Base-by-base conservation (phyloP, 2,329 filamentous ascomycete species). In the Podosphaera leucotricha region DNA sequence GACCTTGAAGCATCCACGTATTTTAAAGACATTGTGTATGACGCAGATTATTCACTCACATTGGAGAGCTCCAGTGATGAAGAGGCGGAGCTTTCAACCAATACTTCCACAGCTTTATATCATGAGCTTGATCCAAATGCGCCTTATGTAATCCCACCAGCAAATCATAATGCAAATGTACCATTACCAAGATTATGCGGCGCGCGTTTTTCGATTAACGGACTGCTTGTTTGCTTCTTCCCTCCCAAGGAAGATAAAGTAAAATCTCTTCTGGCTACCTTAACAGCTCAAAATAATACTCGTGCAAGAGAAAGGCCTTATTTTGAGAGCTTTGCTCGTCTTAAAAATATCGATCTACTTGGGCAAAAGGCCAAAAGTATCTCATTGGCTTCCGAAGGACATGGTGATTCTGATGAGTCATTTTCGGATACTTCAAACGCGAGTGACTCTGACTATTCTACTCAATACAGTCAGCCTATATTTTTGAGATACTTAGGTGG, bases 31-130 rank as follows among this genome's bases (percentile, higher is more conserved):
- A 59, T 61, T 41, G 61, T 77, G 10, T 68, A 75, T 50, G 76
- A 80, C 50, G 72, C 72, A 44, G 55, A 59, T 53, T 54, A 71
- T 5, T 70, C 68, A 46, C 59, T 75, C 30, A 68, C 65, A 24
- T 80, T 81, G 46, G 83, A 90, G 50, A 87, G 82, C 51, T 94
- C 84, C 2, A 92, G 81, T 53, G 79, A 84, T 49, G 79, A 83
- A 47, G 81, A 86, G 50, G 82, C 86, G 41, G 50, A 58, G 48
- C 57, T 58, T 38, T 56, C 56, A 22, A 50, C 55, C n/a, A 55
- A 54, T 37, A 51, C 54, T 26, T 59, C 55, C 7, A 68, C 66
- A 11, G 67, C 69, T 44, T 71, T 77, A 68, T 76, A 72, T 6
- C 72, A 75, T 49, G 72, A 77, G 50, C 61, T 77, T 19, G 66